These are phyloP conservation scores for Kockovaella imperatae DNA, from an alignment of 768 basidiomycete species.

Conservation along the genomic window DNA sequence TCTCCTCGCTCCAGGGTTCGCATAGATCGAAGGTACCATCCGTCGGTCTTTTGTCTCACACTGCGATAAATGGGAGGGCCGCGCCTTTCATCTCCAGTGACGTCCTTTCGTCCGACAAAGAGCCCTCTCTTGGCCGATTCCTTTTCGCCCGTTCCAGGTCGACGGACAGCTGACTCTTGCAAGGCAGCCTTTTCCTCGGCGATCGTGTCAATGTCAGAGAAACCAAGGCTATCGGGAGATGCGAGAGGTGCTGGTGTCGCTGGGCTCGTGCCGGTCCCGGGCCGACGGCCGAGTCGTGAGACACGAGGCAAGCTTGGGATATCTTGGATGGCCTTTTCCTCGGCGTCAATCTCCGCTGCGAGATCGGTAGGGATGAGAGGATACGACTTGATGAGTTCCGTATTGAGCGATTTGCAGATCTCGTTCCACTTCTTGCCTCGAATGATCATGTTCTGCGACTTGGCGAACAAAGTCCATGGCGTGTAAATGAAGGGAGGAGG, in stretches of 20 bases:
- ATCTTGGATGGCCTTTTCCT: constrained; percentile 18
- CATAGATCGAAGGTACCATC: constrained; percentile 25
- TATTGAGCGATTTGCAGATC: constrained; percentile 15
- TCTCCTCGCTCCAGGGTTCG: constrained; percentile 12
- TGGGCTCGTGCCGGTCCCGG: constrained; percentile 4
- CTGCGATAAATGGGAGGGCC: constrained; percentile 9
- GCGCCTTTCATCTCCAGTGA: not conserved
- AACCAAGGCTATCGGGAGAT: constrained; percentile 1
- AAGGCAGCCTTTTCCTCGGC: constrained; percentile 8
- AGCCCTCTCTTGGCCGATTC: not conserved
- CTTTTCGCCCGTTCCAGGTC: not conserved
- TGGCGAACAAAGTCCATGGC: constrained; percentile 42
- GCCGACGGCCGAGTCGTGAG: too few relatives aligned
- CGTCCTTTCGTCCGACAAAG: not conserved
- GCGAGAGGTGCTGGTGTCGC: too few relatives aligned
- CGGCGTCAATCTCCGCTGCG: constrained; percentile 31
- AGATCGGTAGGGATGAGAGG: constrained; percentile 25
- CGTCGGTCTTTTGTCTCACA: constrained; percentile 23
- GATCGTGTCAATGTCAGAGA: constrained; percentile 4
- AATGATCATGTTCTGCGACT: constrained; percentile 38
- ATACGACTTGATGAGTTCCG: constrained; percentile 27
- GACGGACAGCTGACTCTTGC: constrained; percentile 1
- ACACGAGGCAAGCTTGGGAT: not conserved
- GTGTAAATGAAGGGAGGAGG: constrained; percentile 42
- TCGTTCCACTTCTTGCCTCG: constrained; percentile 28